Evolutionary conservation across 495 filamentous ascomycete species (phyloP).

Genomic region (Xylaria telfairii): DNA sequence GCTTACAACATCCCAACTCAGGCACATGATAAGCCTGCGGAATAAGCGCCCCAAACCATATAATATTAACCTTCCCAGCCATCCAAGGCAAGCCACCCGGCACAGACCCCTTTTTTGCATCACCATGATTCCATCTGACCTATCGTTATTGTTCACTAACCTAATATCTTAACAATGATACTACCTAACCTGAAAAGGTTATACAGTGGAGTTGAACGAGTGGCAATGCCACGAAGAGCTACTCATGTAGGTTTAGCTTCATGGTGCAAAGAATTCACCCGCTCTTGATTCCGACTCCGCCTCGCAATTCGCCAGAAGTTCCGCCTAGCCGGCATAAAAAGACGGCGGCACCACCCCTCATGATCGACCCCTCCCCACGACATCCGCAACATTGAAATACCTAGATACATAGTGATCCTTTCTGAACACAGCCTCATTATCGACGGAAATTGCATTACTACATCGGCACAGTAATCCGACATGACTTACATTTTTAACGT

Average conservation of each 20-base stretch:
- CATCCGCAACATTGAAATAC: background rate
- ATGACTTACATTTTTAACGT: conserved; percentile 25
- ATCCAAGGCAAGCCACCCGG: background rate
- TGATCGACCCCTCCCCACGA: background rate
- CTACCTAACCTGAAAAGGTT: too few species aligned
- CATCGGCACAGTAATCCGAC: background rate
- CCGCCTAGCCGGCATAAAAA: background rate
- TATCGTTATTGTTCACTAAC: background rate
- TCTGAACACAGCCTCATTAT: background rate
- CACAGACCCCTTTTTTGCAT: too few species aligned
- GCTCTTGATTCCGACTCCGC: background rate
- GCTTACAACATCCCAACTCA: too few species aligned
- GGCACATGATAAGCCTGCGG: too few species aligned
- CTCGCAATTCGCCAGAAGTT: too few species aligned
- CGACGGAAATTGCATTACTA: background rate
- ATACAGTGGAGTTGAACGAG: background rate
- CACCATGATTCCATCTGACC: too few species aligned
- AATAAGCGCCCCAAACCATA: too few species aligned
- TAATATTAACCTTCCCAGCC: background rate
- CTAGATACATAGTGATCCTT: background rate
- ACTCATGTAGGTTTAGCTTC: background rate
- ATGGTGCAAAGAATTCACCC: background rate
- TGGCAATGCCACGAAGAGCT: background rate
- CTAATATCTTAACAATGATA: too few species aligned
- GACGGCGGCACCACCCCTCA: background rate